Percentiles rank a stretch among this genome's conserved stretches.
These are phyloP conservation scores for Hypoxylon trugodes DNA, from an alignment of 495 filamentous ascomycete species.

Conservation along the genomic window DNA sequence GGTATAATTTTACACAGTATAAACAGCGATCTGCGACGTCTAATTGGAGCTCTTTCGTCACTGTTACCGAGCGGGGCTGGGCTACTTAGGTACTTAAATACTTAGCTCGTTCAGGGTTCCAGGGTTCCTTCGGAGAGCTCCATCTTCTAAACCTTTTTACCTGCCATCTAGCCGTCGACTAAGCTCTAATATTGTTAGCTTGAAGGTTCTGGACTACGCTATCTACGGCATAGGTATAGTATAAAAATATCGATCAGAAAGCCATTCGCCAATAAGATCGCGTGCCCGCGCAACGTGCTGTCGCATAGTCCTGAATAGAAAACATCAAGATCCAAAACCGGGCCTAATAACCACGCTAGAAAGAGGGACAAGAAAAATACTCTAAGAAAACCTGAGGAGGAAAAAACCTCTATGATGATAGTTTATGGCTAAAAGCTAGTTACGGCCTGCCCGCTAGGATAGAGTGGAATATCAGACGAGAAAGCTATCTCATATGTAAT, in stretches of 20 bases:
- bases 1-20: slow-evolving; percentile 14
- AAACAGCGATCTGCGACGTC: slow-evolving; percentile 11
- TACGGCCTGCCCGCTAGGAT: not conserved
- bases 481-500: too few species aligned
- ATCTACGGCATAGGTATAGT: slow-evolving; percentile 8
- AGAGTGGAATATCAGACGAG: not conserved
- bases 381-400: too few species aligned
- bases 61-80: slow-evolving; percentile 19
- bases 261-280: slow-evolving; percentile 22
- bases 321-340: not conserved
- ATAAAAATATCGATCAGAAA: not conserved
- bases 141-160: not conserved
- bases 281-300: slow-evolving; percentile 26
- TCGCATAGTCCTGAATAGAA: too few species aligned
- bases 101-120: too few species aligned
- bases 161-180: not conserved
- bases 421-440: not conserved
- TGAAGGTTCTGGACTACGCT: too few species aligned
- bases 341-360: not conserved
- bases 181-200: not conserved
- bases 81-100: too few species aligned
- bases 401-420: too few species aligned
- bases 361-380: not conserved
- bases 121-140: not conserved
- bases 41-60: slow-evolving; percentile 31